Evolutionary conservation across 768 basidiomycete species (phyloP).

Genomic region (Floccularia luteovirens): DNA sequence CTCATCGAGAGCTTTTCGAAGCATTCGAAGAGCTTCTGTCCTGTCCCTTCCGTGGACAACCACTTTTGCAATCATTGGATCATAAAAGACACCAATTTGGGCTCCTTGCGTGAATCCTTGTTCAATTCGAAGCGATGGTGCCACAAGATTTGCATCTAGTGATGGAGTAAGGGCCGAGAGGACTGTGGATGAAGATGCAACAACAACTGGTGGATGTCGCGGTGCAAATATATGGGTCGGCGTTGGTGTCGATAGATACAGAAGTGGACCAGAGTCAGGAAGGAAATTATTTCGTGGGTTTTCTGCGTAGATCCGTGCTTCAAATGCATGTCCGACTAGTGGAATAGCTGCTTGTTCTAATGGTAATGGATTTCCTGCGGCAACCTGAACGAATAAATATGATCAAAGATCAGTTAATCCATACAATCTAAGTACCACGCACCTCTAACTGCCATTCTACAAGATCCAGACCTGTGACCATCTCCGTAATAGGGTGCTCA

Average conservation of each 20-base stretch:
- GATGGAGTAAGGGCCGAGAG: constrained; percentile 21
- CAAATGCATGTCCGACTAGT: constrained; percentile 88
- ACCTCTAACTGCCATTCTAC: constrained; percentile 95
- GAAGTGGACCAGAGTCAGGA: constrained; percentile 79
- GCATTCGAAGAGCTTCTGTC: constrained; percentile 73
- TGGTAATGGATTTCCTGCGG: constrained; percentile 82
- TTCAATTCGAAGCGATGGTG: constrained; percentile 74
- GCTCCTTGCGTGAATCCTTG: constrained; percentile 81
- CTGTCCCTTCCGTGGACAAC: constrained; percentile 84
- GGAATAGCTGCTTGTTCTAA: constrained; percentile 73
- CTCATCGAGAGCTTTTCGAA: constrained; percentile 76
- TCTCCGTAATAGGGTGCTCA: constrained; percentile 91
- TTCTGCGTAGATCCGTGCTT: constrained; percentile 94
- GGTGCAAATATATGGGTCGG: constrained; percentile 68
- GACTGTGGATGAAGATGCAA: constrained; percentile 12
- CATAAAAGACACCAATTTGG: constrained; percentile 83
- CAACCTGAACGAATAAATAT: constrained; percentile 42
- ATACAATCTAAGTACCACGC: background rate
- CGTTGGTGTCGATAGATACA: constrained; percentile 74
- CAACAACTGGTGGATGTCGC: constrained; percentile 18
- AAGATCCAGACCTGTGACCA: constrained; percentile 90
- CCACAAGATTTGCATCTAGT: constrained; percentile 23
- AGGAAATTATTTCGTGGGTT: constrained; percentile 91
- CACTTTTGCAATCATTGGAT: constrained; percentile 89
- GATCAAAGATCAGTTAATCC: background rate